phyloP scores from a whole-genome alignment of 169 alveolate species.

The Eimeria necatrix region DNA sequence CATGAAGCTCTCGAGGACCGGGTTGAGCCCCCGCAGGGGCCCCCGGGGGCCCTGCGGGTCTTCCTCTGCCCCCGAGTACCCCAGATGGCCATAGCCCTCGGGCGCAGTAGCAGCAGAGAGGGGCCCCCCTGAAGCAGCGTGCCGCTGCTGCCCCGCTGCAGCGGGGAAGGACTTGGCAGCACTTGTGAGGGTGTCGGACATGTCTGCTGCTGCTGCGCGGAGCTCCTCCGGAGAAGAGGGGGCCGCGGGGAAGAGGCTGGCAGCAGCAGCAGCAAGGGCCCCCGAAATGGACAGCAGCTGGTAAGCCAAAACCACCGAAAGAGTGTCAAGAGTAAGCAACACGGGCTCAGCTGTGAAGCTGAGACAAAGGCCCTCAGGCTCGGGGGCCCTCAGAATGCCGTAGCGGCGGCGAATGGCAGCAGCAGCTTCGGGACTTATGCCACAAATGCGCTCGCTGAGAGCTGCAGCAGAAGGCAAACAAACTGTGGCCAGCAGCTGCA shows the following conservation, averaged over 20 bases:
- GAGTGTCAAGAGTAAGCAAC: slow-evolving; percentile 47
- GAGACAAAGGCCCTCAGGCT: slow-evolving; percentile 57
- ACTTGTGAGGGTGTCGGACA: slow-evolving; percentile 18
- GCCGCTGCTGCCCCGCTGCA: slow-evolving; percentile 16
- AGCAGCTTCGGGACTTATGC: slow-evolving; percentile 44
- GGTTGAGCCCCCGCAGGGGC: slow-evolving; percentile 10
- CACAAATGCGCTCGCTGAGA: slow-evolving; percentile 44
- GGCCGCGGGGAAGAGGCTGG: slow-evolving; percentile 14
- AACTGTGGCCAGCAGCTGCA: slow-evolving; percentile 1
- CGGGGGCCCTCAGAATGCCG: slow-evolving; percentile 24
- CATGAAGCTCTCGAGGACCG: slow-evolving; percentile 30
- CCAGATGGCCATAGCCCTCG: no score
- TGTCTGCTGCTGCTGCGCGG: slow-evolving; percentile 15
- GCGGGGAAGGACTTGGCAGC: not conserved
- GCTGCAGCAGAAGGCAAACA: slow-evolving; percentile 16
- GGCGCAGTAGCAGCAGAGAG: not conserved
- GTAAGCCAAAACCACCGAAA: slow-evolving; percentile 24
- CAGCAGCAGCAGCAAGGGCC: not conserved
- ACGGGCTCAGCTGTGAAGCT: slow-evolving; percentile 19
- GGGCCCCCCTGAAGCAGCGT: not conserved
- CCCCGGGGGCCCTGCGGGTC: not conserved
- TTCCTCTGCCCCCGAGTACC: not conserved
- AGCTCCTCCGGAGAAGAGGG: not conserved
- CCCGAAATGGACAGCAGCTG: slow-evolving; percentile 60
- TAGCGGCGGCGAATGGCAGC: slow-evolving; percentile 21